phyloP scores from a whole-genome alignment of 129 eudicot genomes.

The Oenanthe sinensis region DNA sequence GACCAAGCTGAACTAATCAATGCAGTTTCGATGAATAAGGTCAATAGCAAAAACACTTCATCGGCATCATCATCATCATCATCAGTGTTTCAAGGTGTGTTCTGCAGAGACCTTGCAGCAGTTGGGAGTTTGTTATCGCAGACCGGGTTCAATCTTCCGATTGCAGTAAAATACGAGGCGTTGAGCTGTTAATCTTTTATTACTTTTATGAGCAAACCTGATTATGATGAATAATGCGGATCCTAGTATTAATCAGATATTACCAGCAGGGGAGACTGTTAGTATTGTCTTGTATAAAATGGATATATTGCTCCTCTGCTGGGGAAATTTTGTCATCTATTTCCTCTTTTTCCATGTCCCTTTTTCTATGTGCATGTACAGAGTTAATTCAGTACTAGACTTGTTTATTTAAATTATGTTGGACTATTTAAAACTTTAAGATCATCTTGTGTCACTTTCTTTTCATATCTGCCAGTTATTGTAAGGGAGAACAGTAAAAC shows the following conservation, averaged over 20 bases:
- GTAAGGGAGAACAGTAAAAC: not conserved
- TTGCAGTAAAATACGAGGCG: constrained; percentile 73
- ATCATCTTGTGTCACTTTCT: constrained; percentile 1
- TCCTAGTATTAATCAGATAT: not conserved
- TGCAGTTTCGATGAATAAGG: not conserved
- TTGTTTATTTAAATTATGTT: not conserved
- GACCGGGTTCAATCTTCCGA: constrained; percentile 55
- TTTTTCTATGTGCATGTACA: constrained; percentile 27
- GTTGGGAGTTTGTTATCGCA: constrained; percentile 82
- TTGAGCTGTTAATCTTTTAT: constrained; percentile 46
- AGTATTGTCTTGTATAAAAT: constrained; percentile 36
- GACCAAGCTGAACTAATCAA: constrained; percentile 9
- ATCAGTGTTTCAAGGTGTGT: constrained; percentile 76
- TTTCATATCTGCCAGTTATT: constrained; percentile 1
- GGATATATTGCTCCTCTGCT: constrained; percentile 26
- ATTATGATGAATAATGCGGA: not conserved
- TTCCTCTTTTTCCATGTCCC: constrained; percentile 9
- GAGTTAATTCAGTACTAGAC: constrained; percentile 23
- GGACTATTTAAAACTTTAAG: not conserved
- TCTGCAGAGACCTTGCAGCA: constrained; percentile 80
- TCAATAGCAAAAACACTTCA: constrained; percentile 26
- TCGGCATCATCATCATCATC: constrained; percentile 14
- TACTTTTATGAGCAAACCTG: not conserved
- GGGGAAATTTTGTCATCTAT: constrained; percentile 53
- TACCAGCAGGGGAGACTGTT: constrained; percentile 21